Percentiles rank a stretch among this genome's conserved stretches.
Evolutionary conservation across 805 yeast genomes (phyloP).

Genomic region (Spathaspora arborariae): DNA sequence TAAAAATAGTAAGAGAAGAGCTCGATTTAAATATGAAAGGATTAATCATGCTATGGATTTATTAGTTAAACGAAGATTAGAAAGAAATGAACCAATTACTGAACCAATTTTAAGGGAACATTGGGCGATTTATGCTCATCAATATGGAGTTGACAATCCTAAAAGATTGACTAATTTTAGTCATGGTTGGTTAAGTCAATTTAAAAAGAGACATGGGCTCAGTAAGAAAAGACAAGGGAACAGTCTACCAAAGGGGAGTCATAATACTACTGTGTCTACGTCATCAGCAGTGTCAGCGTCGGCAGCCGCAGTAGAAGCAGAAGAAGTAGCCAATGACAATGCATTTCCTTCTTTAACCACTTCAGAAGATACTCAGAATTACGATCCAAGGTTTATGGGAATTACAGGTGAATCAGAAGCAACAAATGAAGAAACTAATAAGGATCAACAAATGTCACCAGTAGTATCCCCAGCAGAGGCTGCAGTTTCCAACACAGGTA

Average conservation of each 20-base stretch:
- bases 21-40: slow-evolving; percentile 51
- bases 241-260: not conserved
- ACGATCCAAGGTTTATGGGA: slow-evolving; percentile 13
- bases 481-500: not conserved
- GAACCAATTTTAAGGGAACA: slow-evolving; percentile 54
- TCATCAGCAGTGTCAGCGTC: not conserved
- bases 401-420: not conserved
- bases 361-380: slow-evolving; percentile 11
- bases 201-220: slow-evolving; percentile 55
- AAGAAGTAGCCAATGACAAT: not conserved
- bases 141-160: slow-evolving; percentile 58
- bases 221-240: slow-evolving; percentile 27
- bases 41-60: slow-evolving; percentile 59
- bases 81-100: slow-evolving; percentile 43
- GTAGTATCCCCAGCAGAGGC: not conserved
- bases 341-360: slow-evolving; percentile 1
- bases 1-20: slow-evolving; percentile 40
- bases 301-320: not conserved
- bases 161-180: slow-evolving; percentile 51
- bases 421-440: not conserved
- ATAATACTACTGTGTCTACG: not conserved
- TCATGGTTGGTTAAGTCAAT: slow-evolving; percentile 62
- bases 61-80: slow-evolving; percentile 43
- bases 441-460: not conserved
- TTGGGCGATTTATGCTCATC: slow-evolving; percentile 53